These are phyloP conservation scores for Brassica carinata DNA, from an alignment of 345 rosid genomes.

Conservation along the genomic window DNA sequence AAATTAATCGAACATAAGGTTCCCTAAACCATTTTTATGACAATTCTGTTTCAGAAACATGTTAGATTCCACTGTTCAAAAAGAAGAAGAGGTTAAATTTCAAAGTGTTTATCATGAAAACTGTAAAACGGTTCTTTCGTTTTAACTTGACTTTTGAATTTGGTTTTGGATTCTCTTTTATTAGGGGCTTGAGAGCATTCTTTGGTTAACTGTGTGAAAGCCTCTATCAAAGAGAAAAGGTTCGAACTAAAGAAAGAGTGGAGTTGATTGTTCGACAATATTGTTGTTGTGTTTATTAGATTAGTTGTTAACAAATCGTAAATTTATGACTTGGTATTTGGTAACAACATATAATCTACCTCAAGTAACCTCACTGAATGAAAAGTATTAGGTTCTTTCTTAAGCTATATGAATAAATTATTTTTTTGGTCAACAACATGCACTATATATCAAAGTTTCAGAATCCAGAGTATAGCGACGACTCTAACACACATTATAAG, in stretches of 20 bases:
- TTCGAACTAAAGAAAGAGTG: background rate
- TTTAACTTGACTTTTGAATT: constrained; percentile 1
- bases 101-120: background rate
- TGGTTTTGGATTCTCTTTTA: background rate
- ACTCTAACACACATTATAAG: background rate
- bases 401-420: background rate
- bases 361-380: background rate
- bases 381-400: background rate
- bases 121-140: background rate
- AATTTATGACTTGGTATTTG: background rate
- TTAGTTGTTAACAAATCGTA: background rate
- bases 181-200: background rate
- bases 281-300: background rate
- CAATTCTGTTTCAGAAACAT: background rate
- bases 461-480: background rate
- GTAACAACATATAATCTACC: background rate
- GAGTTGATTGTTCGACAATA: background rate
- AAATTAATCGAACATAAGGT: background rate
- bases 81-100: background rate
- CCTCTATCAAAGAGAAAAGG: background rate
- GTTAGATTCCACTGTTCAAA: background rate
- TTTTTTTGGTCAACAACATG: background rate
- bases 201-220: background rate
- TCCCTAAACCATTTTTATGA: background rate
- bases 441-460: background rate